phyloP scores from a whole-genome alignment of 768 basidiomycete genomes.

The Hydnomerulius pinastri region DNA sequence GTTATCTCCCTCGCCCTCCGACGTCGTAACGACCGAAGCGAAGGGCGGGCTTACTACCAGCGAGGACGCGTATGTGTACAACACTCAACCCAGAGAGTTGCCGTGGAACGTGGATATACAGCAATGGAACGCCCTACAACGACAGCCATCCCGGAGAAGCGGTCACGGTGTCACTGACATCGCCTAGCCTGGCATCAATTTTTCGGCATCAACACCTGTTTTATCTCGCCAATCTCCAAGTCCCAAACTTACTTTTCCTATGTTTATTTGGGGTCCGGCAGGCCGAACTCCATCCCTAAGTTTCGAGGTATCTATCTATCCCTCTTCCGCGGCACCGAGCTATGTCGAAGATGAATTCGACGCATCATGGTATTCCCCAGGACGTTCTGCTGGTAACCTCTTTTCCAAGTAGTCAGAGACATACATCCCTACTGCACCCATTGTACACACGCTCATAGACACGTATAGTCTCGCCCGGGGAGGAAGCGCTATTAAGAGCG shows the following conservation, averaged over 20 bases:
- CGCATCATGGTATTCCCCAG: background rate
- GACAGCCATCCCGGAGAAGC: slow-evolving; percentile 23
- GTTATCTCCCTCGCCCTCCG: slow-evolving; percentile 6
- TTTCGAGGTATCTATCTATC: no score
- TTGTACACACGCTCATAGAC: slow-evolving; percentile 48
- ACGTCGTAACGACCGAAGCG: background rate
- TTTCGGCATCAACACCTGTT: background rate
- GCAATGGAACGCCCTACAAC: slow-evolving; percentile 16
- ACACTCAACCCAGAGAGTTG: slow-evolving; percentile 19
- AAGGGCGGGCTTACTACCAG: background rate
- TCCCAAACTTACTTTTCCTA: background rate
- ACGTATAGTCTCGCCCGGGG: slow-evolving; percentile 52
- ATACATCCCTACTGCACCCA: slow-evolving; percentile 48
- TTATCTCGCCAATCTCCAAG: background rate
- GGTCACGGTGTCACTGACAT: slow-evolving; percentile 7
- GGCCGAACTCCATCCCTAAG: slow-evolving; percentile 12
- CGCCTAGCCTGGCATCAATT: slow-evolving; percentile 2
- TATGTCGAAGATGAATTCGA: background rate
- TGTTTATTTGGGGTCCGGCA: slow-evolving; percentile 8
- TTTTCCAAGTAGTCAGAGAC: slow-evolving; percentile 56
- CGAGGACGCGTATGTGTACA: background rate
- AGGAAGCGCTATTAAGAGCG: slow-evolving; percentile 46
- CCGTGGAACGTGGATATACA: slow-evolving; percentile 25
- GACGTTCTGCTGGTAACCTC: slow-evolving; percentile 27
- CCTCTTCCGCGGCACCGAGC: no score